Conservation (phyloP, 106 monocot species). For the Acanthochlamys bracteata region DNA sequence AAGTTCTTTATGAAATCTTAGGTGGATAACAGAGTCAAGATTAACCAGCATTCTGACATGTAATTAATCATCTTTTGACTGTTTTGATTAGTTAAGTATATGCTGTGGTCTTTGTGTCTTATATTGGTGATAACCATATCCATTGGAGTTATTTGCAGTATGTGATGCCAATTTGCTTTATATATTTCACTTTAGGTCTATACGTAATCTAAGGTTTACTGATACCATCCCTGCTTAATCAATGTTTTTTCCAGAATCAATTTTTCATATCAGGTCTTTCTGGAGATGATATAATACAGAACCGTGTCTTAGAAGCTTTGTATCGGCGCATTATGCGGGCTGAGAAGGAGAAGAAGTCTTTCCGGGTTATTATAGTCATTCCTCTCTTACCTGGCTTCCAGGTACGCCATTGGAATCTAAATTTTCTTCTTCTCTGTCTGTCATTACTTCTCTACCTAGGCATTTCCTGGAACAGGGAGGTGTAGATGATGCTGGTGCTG, state of each 20-base stretch:
- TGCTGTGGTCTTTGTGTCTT: no score
- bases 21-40: no score
- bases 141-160: no score
- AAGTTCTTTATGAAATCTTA: no score
- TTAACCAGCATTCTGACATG: no score
- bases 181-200: no score
- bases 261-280: constrained; percentile 99
- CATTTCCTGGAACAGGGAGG: constrained; percentile 49
- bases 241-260: constrained; percentile 62
- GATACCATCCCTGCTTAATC: not conserved
- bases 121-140: no score
- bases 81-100: no score
- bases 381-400: constrained; percentile 97
- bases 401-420: constrained; percentile 28
- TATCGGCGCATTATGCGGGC: constrained; percentile 80
- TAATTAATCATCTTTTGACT: no score
- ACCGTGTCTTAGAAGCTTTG: constrained; percentile 92
- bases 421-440: not conserved
- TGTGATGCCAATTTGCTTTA: no score
- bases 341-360: constrained; percentile 73
- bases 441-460: not conserved
- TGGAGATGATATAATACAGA: constrained; percentile 86
- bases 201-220: no score
- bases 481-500: constrained; percentile 96
- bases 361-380: constrained; percentile 89